Percentiles rank a stretch among this genome's conserved stretches.
Evolutionary conservation across 1,284 basidiomycete genomes (phyloP).

Genomic region (Sporisorium graminicola): DNA sequence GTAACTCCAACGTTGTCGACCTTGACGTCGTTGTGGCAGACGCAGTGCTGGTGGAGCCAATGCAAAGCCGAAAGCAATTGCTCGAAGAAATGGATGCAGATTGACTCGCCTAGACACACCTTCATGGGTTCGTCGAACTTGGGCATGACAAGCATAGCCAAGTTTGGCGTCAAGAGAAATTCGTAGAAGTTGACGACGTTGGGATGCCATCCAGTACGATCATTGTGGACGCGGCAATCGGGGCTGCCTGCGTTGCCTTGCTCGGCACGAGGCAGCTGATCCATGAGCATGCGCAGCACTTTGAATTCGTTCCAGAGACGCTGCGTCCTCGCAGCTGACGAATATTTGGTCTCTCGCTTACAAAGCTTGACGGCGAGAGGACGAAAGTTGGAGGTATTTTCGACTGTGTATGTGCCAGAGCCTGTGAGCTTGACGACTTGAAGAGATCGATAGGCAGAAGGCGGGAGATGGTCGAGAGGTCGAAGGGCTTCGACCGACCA

Average conservation of each 20-base stretch:
- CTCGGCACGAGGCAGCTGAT: conserved; percentile 38
- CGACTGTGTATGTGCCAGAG: conserved; percentile 29
- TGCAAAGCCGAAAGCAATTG: conserved; percentile 52
- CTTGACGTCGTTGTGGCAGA: conserved; percentile 64
- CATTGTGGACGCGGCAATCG: conserved; percentile 35
- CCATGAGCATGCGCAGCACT: conserved; percentile 45
- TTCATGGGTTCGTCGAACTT: conserved; percentile 60
- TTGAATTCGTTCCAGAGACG: conserved; percentile 65
- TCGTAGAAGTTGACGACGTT: conserved; percentile 56
- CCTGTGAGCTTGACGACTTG: conserved; percentile 39
- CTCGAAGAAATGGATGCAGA: conserved; percentile 54
- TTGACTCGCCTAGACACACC: conserved; percentile 50
- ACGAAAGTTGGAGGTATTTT: conserved; percentile 34
- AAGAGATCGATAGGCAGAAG: conserved; percentile 36
- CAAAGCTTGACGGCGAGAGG: conserved; percentile 56
- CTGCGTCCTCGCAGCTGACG: conserved; percentile 45
- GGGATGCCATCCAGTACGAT: conserved; percentile 50
- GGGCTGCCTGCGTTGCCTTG: conserved; percentile 39
- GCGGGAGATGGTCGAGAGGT: conserved; percentile 38
- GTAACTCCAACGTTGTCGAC: conserved; percentile 57
- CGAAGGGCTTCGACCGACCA: conserved; percentile 37
- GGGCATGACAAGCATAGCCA: conserved; percentile 59
- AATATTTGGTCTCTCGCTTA: conserved; percentile 44
- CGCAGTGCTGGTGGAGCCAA: conserved; percentile 58
- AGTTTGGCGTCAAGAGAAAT: conserved; percentile 51